phyloP scores from a whole-genome alignment of 225 moss, liverwort and hornwort species.

The Polytrichum formosum region DNA sequence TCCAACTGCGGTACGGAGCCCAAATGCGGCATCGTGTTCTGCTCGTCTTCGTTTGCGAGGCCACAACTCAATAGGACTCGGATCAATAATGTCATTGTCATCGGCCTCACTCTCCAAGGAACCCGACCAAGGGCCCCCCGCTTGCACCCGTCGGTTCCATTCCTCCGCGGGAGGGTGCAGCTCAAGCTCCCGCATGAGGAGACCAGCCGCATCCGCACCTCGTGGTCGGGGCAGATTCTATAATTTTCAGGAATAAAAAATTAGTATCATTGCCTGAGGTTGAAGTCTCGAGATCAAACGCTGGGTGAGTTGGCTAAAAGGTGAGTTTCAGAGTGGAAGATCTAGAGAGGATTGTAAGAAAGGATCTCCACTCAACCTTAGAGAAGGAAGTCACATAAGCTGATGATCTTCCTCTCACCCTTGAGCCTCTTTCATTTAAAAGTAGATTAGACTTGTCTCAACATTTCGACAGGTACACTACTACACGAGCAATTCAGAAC shows the following conservation, averaged over 20 bases:
- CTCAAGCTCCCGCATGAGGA: conserved; percentile 97
- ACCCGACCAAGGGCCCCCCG: conserved; percentile 45
- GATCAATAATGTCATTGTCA: conserved; percentile 49
- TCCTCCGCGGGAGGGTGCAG: conserved; percentile 97
- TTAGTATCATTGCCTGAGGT: not conserved
- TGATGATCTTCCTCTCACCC: too few species aligned
- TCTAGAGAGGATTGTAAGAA: too few species aligned
- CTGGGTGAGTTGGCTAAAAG: too few species aligned
- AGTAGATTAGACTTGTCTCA: too few species aligned
- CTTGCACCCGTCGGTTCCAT: conserved; percentile 67
- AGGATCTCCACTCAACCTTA: too few species aligned
- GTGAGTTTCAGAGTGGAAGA: not conserved
- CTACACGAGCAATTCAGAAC: too few species aligned
- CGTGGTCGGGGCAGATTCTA: conserved; percentile 91
- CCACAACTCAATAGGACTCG: conserved; percentile 67
- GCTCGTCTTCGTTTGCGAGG: conserved; percentile 77
- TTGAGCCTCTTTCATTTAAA: too few species aligned
- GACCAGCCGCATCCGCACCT: conserved; percentile 94
- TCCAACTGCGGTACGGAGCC: conserved; percentile 75
- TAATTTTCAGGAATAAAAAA: not conserved
- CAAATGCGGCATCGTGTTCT: conserved; percentile 93
- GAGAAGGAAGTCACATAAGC: too few species aligned
- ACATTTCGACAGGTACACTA: too few species aligned
- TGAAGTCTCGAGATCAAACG: too few species aligned
- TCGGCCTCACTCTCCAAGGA: conserved; percentile 26